Evolutionary conservation across 2,329 filamentous ascomycete genomes (phyloP).

Genomic region (Aspergillus pseudoterreus): DNA sequence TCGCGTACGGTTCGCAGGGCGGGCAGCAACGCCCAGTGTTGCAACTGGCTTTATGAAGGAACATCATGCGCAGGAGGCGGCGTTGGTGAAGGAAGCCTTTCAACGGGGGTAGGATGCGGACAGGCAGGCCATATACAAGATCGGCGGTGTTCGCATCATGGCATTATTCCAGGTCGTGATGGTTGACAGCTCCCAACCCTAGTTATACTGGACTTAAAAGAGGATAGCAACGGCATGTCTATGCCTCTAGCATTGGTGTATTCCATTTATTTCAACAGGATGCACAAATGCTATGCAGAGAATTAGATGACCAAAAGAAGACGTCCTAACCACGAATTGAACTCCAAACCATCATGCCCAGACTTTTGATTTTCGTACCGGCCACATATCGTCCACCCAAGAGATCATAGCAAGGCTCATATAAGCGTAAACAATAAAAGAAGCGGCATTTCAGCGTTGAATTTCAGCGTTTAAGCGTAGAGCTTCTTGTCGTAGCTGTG

Average conservation of each 20-base stretch:
- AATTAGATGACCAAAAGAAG: slow-evolving; percentile 7
- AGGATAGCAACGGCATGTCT: not conserved
- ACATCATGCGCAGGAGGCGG: not conserved
- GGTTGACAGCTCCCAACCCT: too few species aligned
- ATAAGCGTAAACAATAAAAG: slow-evolving; percentile 15
- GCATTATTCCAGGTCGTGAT: too few species aligned
- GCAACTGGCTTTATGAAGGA: not conserved
- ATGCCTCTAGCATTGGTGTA: slow-evolving; percentile 7
- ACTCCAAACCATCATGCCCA: slow-evolving; percentile 31
- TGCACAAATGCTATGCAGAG: not conserved
- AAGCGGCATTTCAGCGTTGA: slow-evolving; percentile 10
- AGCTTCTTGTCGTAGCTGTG: slow-evolving; percentile 99
- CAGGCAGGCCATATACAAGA: too few species aligned
- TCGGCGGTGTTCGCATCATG: too few species aligned
- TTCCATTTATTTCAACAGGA: not conserved
- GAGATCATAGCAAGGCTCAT: slow-evolving; percentile 16
- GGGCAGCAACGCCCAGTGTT: not conserved
- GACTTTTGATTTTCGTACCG: slow-evolving; percentile 27
- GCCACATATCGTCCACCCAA: slow-evolving; percentile 26
- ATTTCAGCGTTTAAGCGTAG: slow-evolving; percentile 63
- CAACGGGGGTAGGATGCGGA: not conserved
- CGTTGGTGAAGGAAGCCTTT: not conserved
- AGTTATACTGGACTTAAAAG: too few species aligned
- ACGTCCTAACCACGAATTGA: slow-evolving; percentile 22
- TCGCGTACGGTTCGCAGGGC: not conserved